Evolutionary conservation across 352 stramenopile species (phyloP), one percentile per base, ranked within the genome.

Genomic region (Stramenopiles sp.): DNA sequence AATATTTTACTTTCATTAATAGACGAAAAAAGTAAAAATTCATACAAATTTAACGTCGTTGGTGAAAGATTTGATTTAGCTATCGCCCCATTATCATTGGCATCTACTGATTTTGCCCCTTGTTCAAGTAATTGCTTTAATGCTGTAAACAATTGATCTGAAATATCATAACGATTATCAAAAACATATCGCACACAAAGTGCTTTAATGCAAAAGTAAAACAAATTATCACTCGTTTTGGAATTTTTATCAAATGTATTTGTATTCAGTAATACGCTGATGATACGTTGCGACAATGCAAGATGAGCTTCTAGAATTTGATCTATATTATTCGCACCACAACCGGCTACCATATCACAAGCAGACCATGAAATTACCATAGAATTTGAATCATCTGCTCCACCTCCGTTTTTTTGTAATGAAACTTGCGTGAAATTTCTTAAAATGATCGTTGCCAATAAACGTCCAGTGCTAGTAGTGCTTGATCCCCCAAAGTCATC

Each of bases 1-100:
- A 76, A 76, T 13, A 4, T 33, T 13, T 76, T 20, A 31, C 31
- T 20, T 20, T 33, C 30, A 31, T 31, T 33, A 33, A 76, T 76
- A 13, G 65, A 33, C 7, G 65, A 76, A 20, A 76, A 76, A 1
- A 76, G 30, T 13, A 76, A 76, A 76, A 76, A 76, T 33, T 76
- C 65, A 20, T 76, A 76, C 13, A 76, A 76, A 76, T 33, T 76
- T 53, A 53, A 53, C 13, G 38, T 53, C 38, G 38, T 53, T 53
- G 38, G 13, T 13, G 38, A 53, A 13, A 13, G 38, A n/a, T n/a
- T n/a, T n/a, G n/a, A n/a, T n/a, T n/a, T n/a, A n/a, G n/a, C n/a
- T n/a, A n/a, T n/a, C n/a, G n/a, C n/a, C n/a, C n/a, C n/a, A n/a
- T n/a, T n/a, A n/a, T n/a, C n/a, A n/a, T n/a, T n/a, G n/a, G n/a